These are phyloP conservation scores for Trichoderma sp. DNA, from an alignment of 2,329 filamentous ascomycete genomes.

Conservation along the genomic window DNA sequence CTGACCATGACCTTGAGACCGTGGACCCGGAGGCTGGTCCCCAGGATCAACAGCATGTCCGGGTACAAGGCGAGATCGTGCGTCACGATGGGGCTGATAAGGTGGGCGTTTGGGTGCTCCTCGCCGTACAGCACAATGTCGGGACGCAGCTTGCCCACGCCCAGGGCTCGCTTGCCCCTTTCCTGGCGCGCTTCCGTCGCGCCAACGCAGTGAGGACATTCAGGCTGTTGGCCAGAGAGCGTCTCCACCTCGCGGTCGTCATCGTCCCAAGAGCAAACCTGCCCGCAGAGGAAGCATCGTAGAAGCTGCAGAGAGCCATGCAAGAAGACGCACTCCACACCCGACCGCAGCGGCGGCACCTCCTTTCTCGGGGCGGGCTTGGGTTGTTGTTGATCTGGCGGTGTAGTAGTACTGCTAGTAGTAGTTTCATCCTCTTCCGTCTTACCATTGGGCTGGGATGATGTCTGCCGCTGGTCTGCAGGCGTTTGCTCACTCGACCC, in stretches of 20 bases:
- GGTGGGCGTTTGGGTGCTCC: slow-evolving; percentile 67
- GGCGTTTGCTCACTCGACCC: slow-evolving; percentile 21
- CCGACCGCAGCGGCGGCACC: slow-evolving; percentile 34
- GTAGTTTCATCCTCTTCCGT: slow-evolving; percentile 26
- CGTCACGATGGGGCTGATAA: slow-evolving; percentile 68
- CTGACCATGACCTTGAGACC: slow-evolving; percentile 70
- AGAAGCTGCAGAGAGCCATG: slow-evolving; percentile 68
- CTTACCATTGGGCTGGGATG: slow-evolving; percentile 3
- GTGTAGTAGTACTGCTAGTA: background rate
- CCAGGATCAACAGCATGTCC: slow-evolving; percentile 68
- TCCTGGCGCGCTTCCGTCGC: slow-evolving; percentile 64
- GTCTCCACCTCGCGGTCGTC: slow-evolving; percentile 56
- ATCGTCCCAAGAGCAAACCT: slow-evolving; percentile 61
- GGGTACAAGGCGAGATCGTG: slow-evolving; percentile 66
- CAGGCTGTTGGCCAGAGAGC: slow-evolving; percentile 64
- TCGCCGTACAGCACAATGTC: slow-evolving; percentile 76
- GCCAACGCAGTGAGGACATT: slow-evolving; percentile 65
- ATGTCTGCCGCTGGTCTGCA: slow-evolving; percentile 4
- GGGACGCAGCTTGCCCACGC: slow-evolving; percentile 67
- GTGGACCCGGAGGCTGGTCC: slow-evolving; percentile 70
- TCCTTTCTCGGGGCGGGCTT: slow-evolving; percentile 31
- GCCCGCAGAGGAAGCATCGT: slow-evolving; percentile 63
- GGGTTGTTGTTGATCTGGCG: slow-evolving; percentile 22
- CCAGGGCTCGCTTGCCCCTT: slow-evolving; percentile 65
- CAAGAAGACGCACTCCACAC: slow-evolving; percentile 68